These are phyloP conservation scores for Brassica carinata DNA, from an alignment of 345 rosid genomes.

Conservation along the genomic window DNA sequence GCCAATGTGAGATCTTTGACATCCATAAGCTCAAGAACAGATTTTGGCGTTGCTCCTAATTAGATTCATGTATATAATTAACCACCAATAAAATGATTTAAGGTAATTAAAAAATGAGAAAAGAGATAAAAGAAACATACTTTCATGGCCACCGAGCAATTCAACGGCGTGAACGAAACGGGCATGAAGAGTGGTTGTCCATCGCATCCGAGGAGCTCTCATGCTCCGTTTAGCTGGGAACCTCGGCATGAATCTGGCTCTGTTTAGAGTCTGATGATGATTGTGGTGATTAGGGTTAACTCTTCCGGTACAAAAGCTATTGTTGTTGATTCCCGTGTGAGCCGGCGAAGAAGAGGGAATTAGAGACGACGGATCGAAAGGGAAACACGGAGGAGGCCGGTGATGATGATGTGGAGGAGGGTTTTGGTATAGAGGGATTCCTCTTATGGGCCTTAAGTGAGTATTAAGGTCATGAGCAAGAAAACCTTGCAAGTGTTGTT, in stretches of 20 bases:
- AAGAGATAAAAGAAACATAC: constrained; percentile 46
- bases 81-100: constrained; percentile 30
- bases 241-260: constrained; percentile 69
- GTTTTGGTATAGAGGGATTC: constrained; percentile 96
- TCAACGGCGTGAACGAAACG: constrained; percentile 99
- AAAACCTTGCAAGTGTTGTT: constrained; percentile 40
- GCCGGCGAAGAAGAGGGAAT: constrained; percentile 46
- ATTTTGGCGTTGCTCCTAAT: constrained; percentile 94
- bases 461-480: constrained; percentile 62
- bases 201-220: constrained; percentile 90
- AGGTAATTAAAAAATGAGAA: constrained; percentile 39
- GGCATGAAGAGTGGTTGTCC: constrained; percentile 99
- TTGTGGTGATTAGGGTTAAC: constrained; percentile 41
- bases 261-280: constrained; percentile 43
- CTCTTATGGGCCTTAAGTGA: constrained; percentile 87
- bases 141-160: constrained; percentile 98
- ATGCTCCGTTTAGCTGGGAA: constrained; percentile 55
- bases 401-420: constrained; percentile 43
- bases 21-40: constrained; percentile 99
- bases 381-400: constrained; percentile 44
- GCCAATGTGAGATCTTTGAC: constrained; percentile 97
- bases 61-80: constrained; percentile 21
- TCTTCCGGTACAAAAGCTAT: constrained; percentile 32
- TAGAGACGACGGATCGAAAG: constrained; percentile 55
- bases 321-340: constrained; percentile 32